A percentile compares a stretch with the other conserved stretches of the same genome.
Evolutionary conservation across 306 rosid genomes (phyloP).

Genomic region (Cicer yamashitae): DNA sequence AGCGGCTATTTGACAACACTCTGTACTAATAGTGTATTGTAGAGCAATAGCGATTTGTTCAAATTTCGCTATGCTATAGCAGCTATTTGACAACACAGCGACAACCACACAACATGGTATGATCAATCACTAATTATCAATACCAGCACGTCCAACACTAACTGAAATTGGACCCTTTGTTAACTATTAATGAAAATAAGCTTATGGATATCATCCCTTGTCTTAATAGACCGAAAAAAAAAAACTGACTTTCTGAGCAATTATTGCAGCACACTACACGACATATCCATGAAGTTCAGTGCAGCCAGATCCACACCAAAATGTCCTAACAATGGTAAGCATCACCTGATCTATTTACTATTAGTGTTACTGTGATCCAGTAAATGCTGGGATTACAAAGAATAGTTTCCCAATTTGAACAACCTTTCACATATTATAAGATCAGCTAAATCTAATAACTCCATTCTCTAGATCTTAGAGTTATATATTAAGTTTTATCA

Average conservation of each 20-base stretch:
- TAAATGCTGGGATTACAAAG: conserved; percentile 21
- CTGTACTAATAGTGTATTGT: too few species aligned
- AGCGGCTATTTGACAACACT: too few species aligned
- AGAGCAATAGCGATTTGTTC: too few species aligned
- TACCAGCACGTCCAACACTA: background rate
- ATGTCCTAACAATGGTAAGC: conserved; percentile 8
- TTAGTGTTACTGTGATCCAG: conserved; percentile 8
- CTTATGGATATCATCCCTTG: conserved; percentile 12
- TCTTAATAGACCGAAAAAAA: conserved; percentile 22
- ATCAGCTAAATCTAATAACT: conserved; percentile 27
- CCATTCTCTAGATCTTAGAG: background rate
- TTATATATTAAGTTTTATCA: conserved; percentile 1
- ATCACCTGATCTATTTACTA: conserved; percentile 25
- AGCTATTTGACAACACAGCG: too few species aligned
- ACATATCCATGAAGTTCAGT: conserved; percentile 1
- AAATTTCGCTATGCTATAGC: too few species aligned
- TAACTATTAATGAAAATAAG: conserved; percentile 27
- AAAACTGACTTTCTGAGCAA: conserved; percentile 10
- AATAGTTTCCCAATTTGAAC: conserved; percentile 5
- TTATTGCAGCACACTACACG: conserved; percentile 12
- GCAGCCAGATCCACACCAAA: conserved; percentile 25
- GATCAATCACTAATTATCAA: conserved; percentile 9
- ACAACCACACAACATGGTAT: background rate
- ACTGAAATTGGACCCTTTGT: background rate
- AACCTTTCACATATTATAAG: conserved; percentile 34